Base-by-base conservation (phyloP, 1,284 basidiomycete species). In the Malassezia vespertilionis region DNA sequence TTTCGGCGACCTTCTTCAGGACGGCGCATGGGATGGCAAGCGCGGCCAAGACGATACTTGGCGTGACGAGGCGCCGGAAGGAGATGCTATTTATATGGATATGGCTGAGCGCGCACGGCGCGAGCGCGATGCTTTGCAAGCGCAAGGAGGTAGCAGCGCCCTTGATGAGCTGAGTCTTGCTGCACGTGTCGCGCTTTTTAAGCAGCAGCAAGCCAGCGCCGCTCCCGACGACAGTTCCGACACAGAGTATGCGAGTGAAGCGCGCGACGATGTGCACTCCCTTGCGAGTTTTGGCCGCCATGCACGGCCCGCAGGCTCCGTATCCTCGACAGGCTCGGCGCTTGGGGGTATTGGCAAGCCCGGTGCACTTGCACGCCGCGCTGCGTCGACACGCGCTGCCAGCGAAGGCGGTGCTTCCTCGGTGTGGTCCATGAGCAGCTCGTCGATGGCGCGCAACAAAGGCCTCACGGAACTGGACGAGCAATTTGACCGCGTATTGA, bases 381-480 rank as follows among this genome's bases (percentile, higher is more conserved):
- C 64, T 2, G 62, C 61, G 5, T 56, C 52, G 36, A 65, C 54
- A 24, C 53, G 57, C 32, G 63, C 57, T 4, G 57, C 56, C 2
- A 60, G 58, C 18, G 58, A 59, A 4, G 57, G 58, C 24, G 61
- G 65, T 20, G 61, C 63, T 14, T 56, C 59, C 23, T 63, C 65
- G 9, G 60, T 62, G 11, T 69, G 63, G 60, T 60, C 57, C 20
- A 96, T 99, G 91, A 91, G 84, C 65, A 89, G 86, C 60, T 90
- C 87, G 3, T 87, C 87, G 20, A 89, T 97, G 84, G 86, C 82
- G 73, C 79, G 93, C 32, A 97, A 88, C 62, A 81, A 89, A 60
- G 82, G 86, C 0, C 74, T 97, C 27, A 80, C 84, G 35, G 82
- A 82, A 5, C 76, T 99, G 22, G 93, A 99, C 65, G 87, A 93